phyloP scores from a whole-genome alignment of 805 yeast species.

The Candida krabiensis region DNA sequence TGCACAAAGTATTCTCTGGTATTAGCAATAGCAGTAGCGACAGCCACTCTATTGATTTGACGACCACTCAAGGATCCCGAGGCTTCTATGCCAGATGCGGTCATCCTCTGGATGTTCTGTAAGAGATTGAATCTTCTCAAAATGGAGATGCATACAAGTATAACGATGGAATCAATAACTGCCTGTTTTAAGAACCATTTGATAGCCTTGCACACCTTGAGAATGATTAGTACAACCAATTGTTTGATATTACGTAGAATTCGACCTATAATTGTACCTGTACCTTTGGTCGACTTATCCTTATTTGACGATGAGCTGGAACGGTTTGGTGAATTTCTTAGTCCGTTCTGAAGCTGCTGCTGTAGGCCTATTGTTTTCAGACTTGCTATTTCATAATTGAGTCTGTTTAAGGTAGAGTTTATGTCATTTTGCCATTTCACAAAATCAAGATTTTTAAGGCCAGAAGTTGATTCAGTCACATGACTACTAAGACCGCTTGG shows the following conservation, averaged over 20 bases:
- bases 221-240: conserved; percentile 7
- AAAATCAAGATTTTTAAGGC: conserved; percentile 37
- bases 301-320: conserved; percentile 1
- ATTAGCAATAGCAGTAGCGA: background rate
- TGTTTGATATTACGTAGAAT: conserved; percentile 7
- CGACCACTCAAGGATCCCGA: background rate
- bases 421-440: conserved; percentile 56
- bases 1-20: conserved; percentile 3
- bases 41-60: background rate
- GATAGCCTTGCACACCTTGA: conserved; percentile 9
- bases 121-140: conserved; percentile 12
- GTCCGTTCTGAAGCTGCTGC: conserved; percentile 11
- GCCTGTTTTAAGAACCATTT: conserved; percentile 20
- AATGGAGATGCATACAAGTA: conserved; percentile 16
- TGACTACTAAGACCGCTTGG: conserved; percentile 11
- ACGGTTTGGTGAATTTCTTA: background rate
- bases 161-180: conserved; percentile 22
- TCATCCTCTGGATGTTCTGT: background rate
- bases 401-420: conserved; percentile 44
- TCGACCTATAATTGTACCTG: conserved; percentile 1
- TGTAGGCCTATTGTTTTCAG: conserved; percentile 18
- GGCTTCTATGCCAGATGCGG: background rate
- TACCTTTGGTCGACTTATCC: conserved; percentile 3
- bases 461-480: conserved; percentile 13
- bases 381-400: conserved; percentile 40